Evolutionary conservation across 352 stramenopile species (phyloP).

Genomic region (Phytopythium ostracodes): DNA sequence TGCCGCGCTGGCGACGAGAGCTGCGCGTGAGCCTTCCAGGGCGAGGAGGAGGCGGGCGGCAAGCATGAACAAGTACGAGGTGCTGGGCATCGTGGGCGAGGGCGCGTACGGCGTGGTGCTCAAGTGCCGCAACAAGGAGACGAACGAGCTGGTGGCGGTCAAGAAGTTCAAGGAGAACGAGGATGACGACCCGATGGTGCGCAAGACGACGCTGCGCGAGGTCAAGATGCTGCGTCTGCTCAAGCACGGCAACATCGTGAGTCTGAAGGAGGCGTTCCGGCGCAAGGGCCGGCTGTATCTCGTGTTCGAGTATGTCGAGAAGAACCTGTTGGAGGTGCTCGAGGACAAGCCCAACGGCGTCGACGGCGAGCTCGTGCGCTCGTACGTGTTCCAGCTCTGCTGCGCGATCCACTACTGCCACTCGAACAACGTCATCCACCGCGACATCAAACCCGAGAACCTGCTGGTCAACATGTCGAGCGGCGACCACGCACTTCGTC

Average conservation of each 20-base stretch:
- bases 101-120: slow-evolving; percentile 93
- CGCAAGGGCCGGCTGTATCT: slow-evolving; percentile 95
- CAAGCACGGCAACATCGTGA: slow-evolving; percentile 98
- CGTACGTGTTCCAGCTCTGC: slow-evolving; percentile 98
- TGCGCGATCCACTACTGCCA: slow-evolving; percentile 98
- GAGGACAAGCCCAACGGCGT: slow-evolving; percentile 89
- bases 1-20: not conserved
- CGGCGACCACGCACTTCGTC: slow-evolving; percentile 94
- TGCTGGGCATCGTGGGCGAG: slow-evolving; percentile 91
- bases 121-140: slow-evolving; percentile 94
- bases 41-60: not conserved
- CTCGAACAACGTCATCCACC: slow-evolving; percentile 94
- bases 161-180: slow-evolving; percentile 98
- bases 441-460: slow-evolving; percentile 99
- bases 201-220: slow-evolving; percentile 94
- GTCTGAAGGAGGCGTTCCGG: slow-evolving; percentile 98
- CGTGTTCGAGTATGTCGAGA: slow-evolving; percentile 98
- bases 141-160: slow-evolving; percentile 97
- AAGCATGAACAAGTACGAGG: slow-evolving; percentile 95
- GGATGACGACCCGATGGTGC: slow-evolving; percentile 88
- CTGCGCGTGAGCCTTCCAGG: not conserved
- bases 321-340: slow-evolving; percentile 94
- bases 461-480: slow-evolving; percentile 95
- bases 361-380: slow-evolving; percentile 91
- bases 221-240: slow-evolving; percentile 98